Conservation (phyloP, 345 rosid species). For the Gossypium turneri region DNA sequence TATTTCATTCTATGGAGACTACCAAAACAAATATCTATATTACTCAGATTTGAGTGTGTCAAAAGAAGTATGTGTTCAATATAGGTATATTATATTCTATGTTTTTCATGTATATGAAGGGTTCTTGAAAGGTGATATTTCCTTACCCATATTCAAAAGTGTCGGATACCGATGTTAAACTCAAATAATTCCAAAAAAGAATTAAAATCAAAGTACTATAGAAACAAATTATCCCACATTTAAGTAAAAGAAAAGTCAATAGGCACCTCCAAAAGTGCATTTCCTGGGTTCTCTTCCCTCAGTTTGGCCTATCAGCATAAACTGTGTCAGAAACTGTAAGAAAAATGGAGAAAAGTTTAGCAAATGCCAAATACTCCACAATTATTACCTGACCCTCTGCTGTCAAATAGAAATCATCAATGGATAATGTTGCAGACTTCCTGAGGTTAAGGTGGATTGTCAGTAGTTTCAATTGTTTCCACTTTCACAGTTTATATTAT, state of each 20-base stretch:
- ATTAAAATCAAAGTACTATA: neutral
- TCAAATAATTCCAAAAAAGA: neutral
- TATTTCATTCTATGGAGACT: conserved; percentile 7
- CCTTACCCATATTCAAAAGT: neutral
- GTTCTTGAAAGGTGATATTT: neutral
- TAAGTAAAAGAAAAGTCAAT: conserved; percentile 10
- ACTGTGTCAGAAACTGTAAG: conserved; percentile 17
- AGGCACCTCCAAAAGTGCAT: conserved; percentile 75
- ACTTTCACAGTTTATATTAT: conserved; percentile 2
- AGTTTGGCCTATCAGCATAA: conserved; percentile 51
- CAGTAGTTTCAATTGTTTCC: conserved; percentile 5
- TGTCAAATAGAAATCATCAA: conserved; percentile 93
- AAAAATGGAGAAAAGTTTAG: conserved; percentile 5
- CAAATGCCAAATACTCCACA: conserved; percentile 8
- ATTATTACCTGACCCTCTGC: conserved; percentile 72
- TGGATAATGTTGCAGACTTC: conserved; percentile 79
- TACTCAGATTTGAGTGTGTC: neutral
- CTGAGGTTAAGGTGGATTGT: conserved; percentile 34
- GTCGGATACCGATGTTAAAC: neutral
- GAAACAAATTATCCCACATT: neutral
- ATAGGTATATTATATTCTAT: neutral
- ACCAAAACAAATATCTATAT: neutral
- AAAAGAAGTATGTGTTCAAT: neutral
- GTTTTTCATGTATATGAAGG: neutral
- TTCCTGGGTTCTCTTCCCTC: conserved; percentile 70